Percentiles rank a stretch among this genome's conserved stretches.
Conservation (phyloP, 495 filamentous ascomycete species). For the Lasiosphaeria miniovina region DNA sequence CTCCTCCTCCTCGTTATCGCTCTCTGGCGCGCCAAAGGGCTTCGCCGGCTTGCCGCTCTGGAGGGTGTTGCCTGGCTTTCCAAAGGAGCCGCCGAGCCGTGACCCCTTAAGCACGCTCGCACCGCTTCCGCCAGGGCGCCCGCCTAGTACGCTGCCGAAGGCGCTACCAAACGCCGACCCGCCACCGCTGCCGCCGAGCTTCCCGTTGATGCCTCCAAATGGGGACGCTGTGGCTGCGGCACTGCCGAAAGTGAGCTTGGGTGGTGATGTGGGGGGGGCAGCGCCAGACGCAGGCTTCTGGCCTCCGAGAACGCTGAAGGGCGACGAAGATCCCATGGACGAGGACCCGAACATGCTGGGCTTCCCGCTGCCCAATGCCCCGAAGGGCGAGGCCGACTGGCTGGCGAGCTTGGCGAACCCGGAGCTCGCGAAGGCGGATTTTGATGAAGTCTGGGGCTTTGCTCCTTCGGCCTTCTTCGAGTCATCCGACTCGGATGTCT, state of each 20-base stretch:
- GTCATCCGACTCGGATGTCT: background rate
- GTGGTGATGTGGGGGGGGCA: slow-evolving; percentile 17
- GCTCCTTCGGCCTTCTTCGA: slow-evolving; percentile 8
- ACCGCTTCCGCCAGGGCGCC: background rate
- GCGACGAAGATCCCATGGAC: slow-evolving; percentile 38
- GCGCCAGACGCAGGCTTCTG: slow-evolving; percentile 32
- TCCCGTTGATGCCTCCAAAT: slow-evolving; percentile 24
- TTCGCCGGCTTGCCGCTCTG: slow-evolving; percentile 58
- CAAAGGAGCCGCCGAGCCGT: slow-evolving; percentile 60
- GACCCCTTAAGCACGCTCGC: slow-evolving; percentile 46
- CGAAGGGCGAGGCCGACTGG: slow-evolving; percentile 46
- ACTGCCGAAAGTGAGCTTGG: slow-evolving; percentile 35
- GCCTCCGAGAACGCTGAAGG: slow-evolving; percentile 28
- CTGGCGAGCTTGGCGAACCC: slow-evolving; percentile 50
- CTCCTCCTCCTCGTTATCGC: slow-evolving; percentile 55
- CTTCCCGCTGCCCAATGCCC: slow-evolving; percentile 30
- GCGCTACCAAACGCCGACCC: slow-evolving; percentile 42
- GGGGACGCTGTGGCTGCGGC: slow-evolving; percentile 24
- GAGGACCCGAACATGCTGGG: slow-evolving; percentile 37
- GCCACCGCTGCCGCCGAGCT: slow-evolving; percentile 21
- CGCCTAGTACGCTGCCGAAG: slow-evolving; percentile 18
- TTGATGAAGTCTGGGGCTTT: slow-evolving; percentile 32
- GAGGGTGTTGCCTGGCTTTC: slow-evolving; percentile 56
- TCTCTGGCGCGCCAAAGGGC: slow-evolving; percentile 68
- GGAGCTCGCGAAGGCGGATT: slow-evolving; percentile 48